Evolutionary conservation across 495 filamentous ascomycete genomes (phyloP).

Genomic region (Neurospora sp.): DNA sequence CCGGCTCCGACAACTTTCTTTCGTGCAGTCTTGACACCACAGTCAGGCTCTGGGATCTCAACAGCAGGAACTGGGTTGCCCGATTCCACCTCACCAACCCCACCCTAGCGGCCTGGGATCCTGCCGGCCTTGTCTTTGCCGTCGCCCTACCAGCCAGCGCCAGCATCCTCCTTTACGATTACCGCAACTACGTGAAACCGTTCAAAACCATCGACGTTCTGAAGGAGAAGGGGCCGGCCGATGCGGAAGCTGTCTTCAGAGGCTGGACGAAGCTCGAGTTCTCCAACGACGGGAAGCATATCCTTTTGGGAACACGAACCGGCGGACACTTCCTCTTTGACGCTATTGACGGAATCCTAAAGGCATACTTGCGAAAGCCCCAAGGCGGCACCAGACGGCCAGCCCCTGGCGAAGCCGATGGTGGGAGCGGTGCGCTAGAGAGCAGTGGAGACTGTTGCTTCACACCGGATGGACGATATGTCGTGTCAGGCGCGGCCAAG

Average conservation of each 20-base stretch:
- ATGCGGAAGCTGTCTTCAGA: constrained; percentile 31
- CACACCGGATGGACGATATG: constrained; percentile 74
- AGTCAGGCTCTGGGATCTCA: constrained; percentile 75
- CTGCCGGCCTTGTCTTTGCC: constrained; percentile 82
- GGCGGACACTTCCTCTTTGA: constrained; percentile 81
- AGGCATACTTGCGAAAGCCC: constrained; percentile 48
- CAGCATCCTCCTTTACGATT: constrained; percentile 79
- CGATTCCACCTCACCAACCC: constrained; percentile 66
- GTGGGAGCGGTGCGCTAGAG: constrained; percentile 26
- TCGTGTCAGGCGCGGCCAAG: constrained; percentile 65
- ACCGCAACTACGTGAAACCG: constrained; percentile 87
- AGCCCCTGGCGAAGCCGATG: constrained; percentile 35
- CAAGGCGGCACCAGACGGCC: constrained; percentile 32
- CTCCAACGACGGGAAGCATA: constrained; percentile 81
- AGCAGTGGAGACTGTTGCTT: constrained; percentile 77
- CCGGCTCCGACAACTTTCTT: constrained; percentile 76
- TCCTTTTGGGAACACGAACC: constrained; percentile 72
- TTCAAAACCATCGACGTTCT: constrained; percentile 78
- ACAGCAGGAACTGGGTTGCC: constrained; percentile 62
- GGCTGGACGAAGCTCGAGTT: constrained; percentile 85
- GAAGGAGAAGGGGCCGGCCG: constrained; percentile 25
- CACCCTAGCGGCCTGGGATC: constrained; percentile 76
- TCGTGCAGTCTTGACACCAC: constrained; percentile 85
- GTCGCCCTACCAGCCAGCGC: constrained; percentile 72
- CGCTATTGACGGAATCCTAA: constrained; percentile 70